Percentiles rank a stretch among this genome's conserved stretches.
These are phyloP conservation scores for Casuarina glauca DNA, from an alignment of 306 rosid genomes.

Conservation along the genomic window DNA sequence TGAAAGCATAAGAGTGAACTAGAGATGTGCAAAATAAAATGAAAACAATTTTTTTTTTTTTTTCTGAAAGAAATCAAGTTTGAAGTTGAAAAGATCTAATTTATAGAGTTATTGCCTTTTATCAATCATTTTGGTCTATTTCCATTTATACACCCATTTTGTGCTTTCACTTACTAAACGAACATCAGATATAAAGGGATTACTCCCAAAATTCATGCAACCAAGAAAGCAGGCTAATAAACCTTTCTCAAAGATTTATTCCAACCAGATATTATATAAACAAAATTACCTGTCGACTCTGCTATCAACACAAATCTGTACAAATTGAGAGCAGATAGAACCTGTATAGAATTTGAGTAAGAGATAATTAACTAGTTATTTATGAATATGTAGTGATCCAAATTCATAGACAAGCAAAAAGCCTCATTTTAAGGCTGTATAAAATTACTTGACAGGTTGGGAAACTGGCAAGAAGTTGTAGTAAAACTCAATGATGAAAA, in stretches of 20 bases:
- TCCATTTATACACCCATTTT: background rate
- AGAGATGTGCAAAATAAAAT: background rate
- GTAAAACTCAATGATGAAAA: background rate
- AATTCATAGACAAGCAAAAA: background rate
- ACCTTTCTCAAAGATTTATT: background rate
- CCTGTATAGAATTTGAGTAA: conserved; percentile 39
- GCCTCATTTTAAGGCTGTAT: background rate
- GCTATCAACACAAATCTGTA: conserved; percentile 77
- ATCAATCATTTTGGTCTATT: background rate
- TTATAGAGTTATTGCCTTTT: background rate
- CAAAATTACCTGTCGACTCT: conserved; percentile 67
- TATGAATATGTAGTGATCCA: background rate
- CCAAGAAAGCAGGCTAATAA: background rate
- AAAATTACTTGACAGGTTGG: background rate
- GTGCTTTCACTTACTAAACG: background rate
- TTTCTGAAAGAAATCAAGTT: background rate
- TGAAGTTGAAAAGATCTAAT: background rate
- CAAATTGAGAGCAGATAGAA: conserved; percentile 82
- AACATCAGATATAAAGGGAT: background rate
- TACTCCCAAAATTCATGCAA: background rate
- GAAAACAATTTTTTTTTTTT: background rate
- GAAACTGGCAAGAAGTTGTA: too few relatives aligned
- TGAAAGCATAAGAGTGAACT: background rate
- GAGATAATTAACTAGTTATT: background rate
- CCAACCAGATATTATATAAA: background rate